Conservation (phyloP, 352 stramenopile genomes). For the Phytophthora sp. region DNA sequence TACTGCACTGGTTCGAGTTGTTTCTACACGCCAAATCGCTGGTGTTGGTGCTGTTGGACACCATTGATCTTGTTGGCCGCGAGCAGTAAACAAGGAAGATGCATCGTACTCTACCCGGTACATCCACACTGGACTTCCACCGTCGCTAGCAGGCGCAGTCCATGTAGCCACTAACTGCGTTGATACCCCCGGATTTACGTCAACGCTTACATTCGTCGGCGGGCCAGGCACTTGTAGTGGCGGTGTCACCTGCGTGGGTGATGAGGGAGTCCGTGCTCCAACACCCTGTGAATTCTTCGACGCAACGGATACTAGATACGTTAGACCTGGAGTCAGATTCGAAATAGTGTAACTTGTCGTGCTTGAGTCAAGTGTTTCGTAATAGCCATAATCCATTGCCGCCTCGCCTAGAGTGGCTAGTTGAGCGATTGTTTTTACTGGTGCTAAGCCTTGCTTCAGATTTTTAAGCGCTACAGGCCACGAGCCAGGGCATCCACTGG, state of each 20-base stretch:
- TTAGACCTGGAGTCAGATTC: constrained; percentile 65
- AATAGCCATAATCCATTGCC: constrained; percentile 69
- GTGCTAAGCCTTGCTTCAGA: constrained; percentile 9
- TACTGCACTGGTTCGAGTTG: constrained; percentile 23
- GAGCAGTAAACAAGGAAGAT: constrained; percentile 70
- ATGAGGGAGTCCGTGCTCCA: constrained; percentile 44
- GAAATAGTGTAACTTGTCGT: constrained; percentile 74
- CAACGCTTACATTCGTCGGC: constrained; percentile 68
- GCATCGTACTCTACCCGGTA: constrained; percentile 83
- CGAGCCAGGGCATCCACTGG: constrained; percentile 51
- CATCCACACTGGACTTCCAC: constrained; percentile 67
- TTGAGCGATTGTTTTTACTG: constrained; percentile 11
- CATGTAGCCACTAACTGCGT: constrained; percentile 71
- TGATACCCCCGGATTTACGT: constrained; percentile 82
- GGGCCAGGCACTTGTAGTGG: constrained; percentile 80
- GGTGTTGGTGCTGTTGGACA: constrained; percentile 57
- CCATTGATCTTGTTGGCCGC: constrained; percentile 68
- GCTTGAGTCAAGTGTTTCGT: constrained; percentile 66
- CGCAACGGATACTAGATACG: constrained; percentile 89
- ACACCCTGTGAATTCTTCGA: constrained; percentile 82
- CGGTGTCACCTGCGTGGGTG: constrained; percentile 50
- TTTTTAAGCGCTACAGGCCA: constrained; percentile 33
- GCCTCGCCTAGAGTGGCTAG: constrained; percentile 49
- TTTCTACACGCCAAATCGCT: constrained; percentile 67
- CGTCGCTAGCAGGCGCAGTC: constrained; percentile 52